These are phyloP conservation scores for Dactylellina haptotyla DNA, from an alignment of 2,329 filamentous ascomycete species.

Conservation along the genomic window DNA sequence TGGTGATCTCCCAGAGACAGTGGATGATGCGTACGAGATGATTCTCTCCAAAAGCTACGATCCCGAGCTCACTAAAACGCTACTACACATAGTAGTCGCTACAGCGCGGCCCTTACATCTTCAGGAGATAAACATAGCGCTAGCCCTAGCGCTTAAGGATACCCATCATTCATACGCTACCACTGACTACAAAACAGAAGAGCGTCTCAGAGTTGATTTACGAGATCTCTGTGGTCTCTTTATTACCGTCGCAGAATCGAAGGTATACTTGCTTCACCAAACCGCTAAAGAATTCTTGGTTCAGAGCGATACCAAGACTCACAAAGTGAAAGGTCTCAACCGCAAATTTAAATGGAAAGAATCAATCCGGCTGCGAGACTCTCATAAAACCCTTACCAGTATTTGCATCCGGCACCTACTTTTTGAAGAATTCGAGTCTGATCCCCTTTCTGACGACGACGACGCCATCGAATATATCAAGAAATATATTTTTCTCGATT, in stretches of 20 bases:
- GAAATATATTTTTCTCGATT: slow-evolving; percentile 4
- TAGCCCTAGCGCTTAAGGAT: background rate
- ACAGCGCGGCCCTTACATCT: slow-evolving; percentile 18
- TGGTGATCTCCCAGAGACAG: slow-evolving; percentile 8
- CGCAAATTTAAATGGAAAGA: slow-evolving; percentile 9
- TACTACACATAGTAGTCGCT: slow-evolving; percentile 22
- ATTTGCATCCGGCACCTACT: slow-evolving; percentile 13
- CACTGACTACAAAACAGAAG: background rate
- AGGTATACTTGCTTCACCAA: slow-evolving; percentile 49
- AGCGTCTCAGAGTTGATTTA: slow-evolving; percentile 3
- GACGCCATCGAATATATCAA: background rate
- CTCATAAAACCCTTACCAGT: background rate
- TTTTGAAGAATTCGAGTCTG: slow-evolving; percentile 1
- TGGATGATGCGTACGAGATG: slow-evolving; percentile 30
- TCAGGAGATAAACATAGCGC: slow-evolving; percentile 29
- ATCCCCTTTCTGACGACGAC: background rate
- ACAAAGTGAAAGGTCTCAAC: background rate
- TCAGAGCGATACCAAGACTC: background rate
- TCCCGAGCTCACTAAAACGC: background rate
- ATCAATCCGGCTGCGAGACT: slow-evolving; percentile 13
- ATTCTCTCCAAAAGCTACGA: slow-evolving; percentile 17
- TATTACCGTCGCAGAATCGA: slow-evolving; percentile 33
- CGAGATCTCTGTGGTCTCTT: slow-evolving; percentile 48
- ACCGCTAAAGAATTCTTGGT: slow-evolving; percentile 51
- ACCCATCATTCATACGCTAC: background rate